These are phyloP conservation scores for Cyberlindnera galapagoensis DNA, from an alignment of 805 yeast species.

Conservation along the genomic window DNA sequence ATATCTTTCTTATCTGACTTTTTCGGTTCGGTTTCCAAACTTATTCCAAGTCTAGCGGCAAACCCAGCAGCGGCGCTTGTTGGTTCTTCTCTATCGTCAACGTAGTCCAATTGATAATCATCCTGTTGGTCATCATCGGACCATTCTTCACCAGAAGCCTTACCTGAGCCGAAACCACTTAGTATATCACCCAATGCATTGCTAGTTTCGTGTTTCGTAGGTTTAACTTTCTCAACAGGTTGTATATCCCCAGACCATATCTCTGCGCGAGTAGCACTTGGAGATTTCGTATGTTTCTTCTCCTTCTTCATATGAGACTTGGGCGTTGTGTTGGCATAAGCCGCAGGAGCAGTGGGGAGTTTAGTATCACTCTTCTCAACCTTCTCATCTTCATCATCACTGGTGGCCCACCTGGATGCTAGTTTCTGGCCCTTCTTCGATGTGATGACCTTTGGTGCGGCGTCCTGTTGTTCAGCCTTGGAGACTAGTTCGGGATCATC, in stretches of 20 bases:
- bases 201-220: neutral
- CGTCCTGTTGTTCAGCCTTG: constrained; percentile 11
- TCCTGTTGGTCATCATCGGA: neutral
- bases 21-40: constrained; percentile 3
- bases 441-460: constrained; percentile 6
- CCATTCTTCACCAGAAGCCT: neutral
- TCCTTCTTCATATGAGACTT: constrained; percentile 6
- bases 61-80: constrained; percentile 18
- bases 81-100: constrained; percentile 12
- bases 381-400: constrained; percentile 11
- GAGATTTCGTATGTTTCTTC: constrained; percentile 1
- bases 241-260: neutral
- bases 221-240: neutral
- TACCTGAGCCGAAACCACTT: neutral
- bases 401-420: constrained; percentile 20
- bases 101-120: constrained; percentile 7
- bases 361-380: constrained; percentile 3
- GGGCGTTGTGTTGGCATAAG: too few species aligned
- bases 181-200: constrained; percentile 2
- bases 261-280: constrained; percentile 2
- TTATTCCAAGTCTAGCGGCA: constrained; percentile 21
- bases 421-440: constrained; percentile 15
- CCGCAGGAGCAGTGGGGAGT: too few species aligned
- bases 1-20: constrained; percentile 1
- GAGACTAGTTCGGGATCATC: constrained; percentile 14